These are phyloP conservation scores for Epichloe coenophiala DNA, from an alignment of 2,329 filamentous ascomycete species.

Conservation along the genomic window DNA sequence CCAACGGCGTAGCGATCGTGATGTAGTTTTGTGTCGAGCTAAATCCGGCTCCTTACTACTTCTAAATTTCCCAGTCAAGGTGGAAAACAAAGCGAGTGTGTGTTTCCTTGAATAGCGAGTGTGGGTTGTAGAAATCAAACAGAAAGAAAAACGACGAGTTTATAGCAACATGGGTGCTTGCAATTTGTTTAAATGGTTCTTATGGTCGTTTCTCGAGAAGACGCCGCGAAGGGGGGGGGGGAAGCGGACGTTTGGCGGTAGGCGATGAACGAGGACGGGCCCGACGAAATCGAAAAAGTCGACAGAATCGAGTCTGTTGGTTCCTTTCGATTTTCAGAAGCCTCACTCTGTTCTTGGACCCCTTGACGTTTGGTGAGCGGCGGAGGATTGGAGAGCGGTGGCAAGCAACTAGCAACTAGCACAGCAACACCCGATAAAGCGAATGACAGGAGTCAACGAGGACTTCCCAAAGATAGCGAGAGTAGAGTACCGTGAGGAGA, in stretches of 20 bases:
- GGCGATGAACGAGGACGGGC: not conserved
- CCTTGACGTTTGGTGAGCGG: too few species aligned
- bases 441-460: constrained; percentile 65
- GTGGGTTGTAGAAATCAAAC: constrained; percentile 14
- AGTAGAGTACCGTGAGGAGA: constrained; percentile 28
- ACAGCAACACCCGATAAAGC: constrained; percentile 35
- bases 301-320: not conserved
- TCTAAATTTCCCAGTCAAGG: not conserved
- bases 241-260: not conserved
- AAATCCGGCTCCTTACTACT: not conserved
- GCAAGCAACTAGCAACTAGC: constrained; percentile 15
- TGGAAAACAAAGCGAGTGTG: constrained; percentile 5
- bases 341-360: too few species aligned
- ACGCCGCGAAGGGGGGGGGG: not conserved
- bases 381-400: constrained; percentile 22
- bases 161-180: constrained; percentile 5
- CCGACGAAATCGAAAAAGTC: too few species aligned
- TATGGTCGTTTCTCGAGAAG: not conserved
- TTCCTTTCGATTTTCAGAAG: not conserved
- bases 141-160: not conserved
- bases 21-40: constrained; percentile 7
- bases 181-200: not conserved
- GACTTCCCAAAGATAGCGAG: constrained; percentile 46
- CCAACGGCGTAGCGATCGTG: constrained; percentile 23
- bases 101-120: constrained; percentile 17